phyloP scores from a whole-genome alignment of 441 rosid genomes.

The Erodium trifolium region DNA sequence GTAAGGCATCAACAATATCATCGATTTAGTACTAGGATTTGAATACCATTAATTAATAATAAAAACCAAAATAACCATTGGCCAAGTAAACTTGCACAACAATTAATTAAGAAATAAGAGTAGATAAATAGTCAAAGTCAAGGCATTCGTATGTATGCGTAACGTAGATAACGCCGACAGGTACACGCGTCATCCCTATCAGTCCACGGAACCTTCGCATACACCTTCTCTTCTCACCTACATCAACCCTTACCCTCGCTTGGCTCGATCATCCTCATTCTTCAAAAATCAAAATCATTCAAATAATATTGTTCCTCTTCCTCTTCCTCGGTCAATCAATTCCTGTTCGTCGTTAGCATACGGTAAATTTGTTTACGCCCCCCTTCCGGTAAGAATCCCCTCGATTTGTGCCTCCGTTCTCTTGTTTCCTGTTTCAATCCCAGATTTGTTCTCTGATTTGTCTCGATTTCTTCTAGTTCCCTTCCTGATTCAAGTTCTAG shows the following conservation, averaged over 20 bases:
- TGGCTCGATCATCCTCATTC: not conserved
- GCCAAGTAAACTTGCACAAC: too few relatives aligned
- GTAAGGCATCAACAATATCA: too few relatives aligned
- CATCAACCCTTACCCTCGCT: not conserved
- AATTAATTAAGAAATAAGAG: not conserved
- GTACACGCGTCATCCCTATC: not conserved
- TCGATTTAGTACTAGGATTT: too few relatives aligned
- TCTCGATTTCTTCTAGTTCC: not conserved
- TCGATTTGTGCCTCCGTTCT: not conserved
- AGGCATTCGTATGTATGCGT: not conserved
- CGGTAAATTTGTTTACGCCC: not conserved
- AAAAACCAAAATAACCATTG: too few relatives aligned
- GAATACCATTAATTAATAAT: too few relatives aligned
- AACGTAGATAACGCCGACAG: not conserved
- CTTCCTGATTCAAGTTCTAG: not conserved
- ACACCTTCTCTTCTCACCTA: not conserved
- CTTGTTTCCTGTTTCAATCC: not conserved
- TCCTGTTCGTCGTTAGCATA: not conserved
- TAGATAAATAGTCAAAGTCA: not conserved
- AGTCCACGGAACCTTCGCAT: not conserved
- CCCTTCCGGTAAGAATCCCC: not conserved
- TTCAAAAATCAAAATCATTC: not conserved
- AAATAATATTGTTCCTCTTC: too few relatives aligned
- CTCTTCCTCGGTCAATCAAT: not conserved
- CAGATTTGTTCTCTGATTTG: not conserved